A percentile compares a stretch with the other conserved stretches of the same genome.
phyloP scores from a whole-genome alignment of 1,284 basidiomycete genomes.

The Tilletia indica region DNA sequence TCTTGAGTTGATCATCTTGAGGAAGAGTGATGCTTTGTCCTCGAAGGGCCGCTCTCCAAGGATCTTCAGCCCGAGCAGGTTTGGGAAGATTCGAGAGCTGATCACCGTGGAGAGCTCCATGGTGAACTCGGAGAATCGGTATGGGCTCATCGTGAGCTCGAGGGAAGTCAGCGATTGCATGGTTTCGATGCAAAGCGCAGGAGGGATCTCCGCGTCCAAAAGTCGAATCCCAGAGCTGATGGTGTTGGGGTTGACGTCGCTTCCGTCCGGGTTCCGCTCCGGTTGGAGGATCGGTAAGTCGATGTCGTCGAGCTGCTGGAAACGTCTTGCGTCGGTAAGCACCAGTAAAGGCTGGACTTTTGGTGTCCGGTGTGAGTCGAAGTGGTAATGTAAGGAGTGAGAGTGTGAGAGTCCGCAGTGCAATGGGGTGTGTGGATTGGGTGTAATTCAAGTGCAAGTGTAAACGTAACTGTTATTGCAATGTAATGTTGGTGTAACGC shows the following conservation, averaged over 20 bases:
- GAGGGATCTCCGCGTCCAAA: not conserved
- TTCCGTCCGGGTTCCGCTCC: not conserved
- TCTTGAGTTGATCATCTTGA: too few relatives aligned
- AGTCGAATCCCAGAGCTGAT: not conserved
- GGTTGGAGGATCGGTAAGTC: not conserved
- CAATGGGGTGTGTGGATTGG: too few relatives aligned
- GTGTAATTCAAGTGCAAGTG: too few relatives aligned
- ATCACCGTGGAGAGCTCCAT: not conserved
- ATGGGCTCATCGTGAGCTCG: not conserved
- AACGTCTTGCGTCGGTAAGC: not conserved
- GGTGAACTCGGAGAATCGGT: not conserved
- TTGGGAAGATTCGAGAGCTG: slow-evolving; percentile 6
- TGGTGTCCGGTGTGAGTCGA: too few relatives aligned
- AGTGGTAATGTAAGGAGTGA: too few relatives aligned
- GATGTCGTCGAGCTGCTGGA: not conserved
- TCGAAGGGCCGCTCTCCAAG: too few relatives aligned
- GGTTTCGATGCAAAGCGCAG: not conserved
- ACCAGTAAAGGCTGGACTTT: not conserved
- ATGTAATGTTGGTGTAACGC: too few relatives aligned
- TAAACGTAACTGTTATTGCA: too few relatives aligned
- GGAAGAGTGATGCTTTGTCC: too few relatives aligned
- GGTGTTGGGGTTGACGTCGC: not conserved
- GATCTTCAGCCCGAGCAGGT: too few relatives aligned
- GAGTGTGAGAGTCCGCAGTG: too few relatives aligned
- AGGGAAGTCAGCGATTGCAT: not conserved